Conservation (phyloP, 1,284 basidiomycete genomes). For the Trichosporon coremiiforme region DNA sequence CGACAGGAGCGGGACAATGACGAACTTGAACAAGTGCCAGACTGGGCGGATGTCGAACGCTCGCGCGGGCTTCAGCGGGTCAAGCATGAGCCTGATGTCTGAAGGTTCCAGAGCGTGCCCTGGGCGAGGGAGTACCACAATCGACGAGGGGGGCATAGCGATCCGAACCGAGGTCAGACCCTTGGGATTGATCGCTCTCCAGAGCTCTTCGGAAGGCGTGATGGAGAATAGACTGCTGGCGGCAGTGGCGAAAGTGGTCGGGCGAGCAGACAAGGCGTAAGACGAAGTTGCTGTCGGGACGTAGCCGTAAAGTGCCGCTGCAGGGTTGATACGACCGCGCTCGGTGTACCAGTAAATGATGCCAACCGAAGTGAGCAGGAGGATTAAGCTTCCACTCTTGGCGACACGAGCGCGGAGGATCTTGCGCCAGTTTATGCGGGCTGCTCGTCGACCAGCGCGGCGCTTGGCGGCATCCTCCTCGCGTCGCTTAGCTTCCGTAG, state of each 20-base stretch:
- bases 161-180: conserved; percentile 73
- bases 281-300: conserved; percentile 35
- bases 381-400: conserved; percentile 75
- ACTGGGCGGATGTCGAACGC: conserved; percentile 53
- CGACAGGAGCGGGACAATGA: conserved; percentile 78
- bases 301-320: conserved; percentile 51
- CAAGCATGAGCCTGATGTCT: conserved; percentile 37
- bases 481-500: conserved; percentile 22
- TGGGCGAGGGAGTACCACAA: conserved; percentile 65
- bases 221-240: conserved; percentile 33
- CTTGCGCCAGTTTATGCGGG: conserved; percentile 41
- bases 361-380: conserved; percentile 57
- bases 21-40: conserved; percentile 77
- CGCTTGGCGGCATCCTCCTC: conserved; percentile 29
- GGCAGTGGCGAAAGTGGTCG: conserved; percentile 27
- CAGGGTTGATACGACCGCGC: conserved; percentile 35
- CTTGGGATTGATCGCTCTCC: conserved; percentile 77
- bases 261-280: conserved; percentile 27
- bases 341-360: conserved; percentile 54
- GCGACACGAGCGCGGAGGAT: conserved; percentile 71
- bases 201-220: conserved; percentile 60
- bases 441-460: conserved; percentile 13
- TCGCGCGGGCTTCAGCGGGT: conserved; percentile 35
- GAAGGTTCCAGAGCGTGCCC: conserved; percentile 48
- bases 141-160: conserved; percentile 74